Base-by-base conservation (phyloP, 306 rosid species). In the Inga oerstediana region DNA sequence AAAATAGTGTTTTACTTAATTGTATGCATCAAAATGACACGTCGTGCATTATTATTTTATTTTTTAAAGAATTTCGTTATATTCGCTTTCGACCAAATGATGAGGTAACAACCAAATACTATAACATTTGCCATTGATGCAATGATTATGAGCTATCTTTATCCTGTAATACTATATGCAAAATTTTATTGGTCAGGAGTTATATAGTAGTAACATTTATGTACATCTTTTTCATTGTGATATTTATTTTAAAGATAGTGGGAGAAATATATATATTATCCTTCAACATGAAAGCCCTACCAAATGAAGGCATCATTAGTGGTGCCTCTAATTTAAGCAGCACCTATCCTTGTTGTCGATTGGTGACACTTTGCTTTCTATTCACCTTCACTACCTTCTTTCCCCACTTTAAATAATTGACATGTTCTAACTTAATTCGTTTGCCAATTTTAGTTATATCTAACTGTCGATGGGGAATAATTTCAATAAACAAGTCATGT, bases 251-350 rank as follows among this genome's bases (percentile, higher is more conserved):
- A 32, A 65, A 12, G 20, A 32, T 32, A n/a, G 32, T 4, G 71
- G 43, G 43, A 34, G n/a, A 32, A 64, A 30, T 66, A 66, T 32
- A 15, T 65, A 32, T 32, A 65, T 67, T 35, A 67, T 67, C 45
- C 45, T 3, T 7, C 14, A 35, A 34, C 22, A 35, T 35, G 41
- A 19, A 37, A 34, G 72, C 72, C 72, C 45, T 35, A 67, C 69
- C 69, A 27, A 58, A 27, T 27, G 10, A 9, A 64, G 19, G 39
- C 39, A 30, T 64, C 69, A 64, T 64, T 13, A 27, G 39, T 64
- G 39, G 39, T 64, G 69, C 69, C 69, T 64, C 69, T 64, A 11
- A 64, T 27, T 64, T 64, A 64, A 27, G 69, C 39, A 64, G 69
- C 68, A 27, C 45, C 72, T 8, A 67, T 16, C 72, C 17, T 67